Base-by-base conservation (phyloP, 139 green algal genomes). In the Haematococcus lacustris region DNA sequence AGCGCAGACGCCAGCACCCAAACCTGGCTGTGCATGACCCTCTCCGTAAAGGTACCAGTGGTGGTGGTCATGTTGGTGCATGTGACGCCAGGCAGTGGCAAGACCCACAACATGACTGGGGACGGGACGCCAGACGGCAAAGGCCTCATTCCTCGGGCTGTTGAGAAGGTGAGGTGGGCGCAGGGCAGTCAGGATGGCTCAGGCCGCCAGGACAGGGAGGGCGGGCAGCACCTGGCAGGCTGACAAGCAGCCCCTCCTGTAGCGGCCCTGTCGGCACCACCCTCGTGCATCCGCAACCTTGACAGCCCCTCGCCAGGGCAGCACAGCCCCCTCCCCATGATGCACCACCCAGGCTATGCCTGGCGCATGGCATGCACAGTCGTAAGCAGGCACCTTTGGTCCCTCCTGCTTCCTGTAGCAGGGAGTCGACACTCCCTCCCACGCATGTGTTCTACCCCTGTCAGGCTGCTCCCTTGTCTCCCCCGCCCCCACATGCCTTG, bases 91-190 rank as follows among this genome's bases (percentile, higher is more conserved):
- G 85, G 85, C 40, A 87, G 87, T 1, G 93, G 93, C 41, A 98
- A 98, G 82, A 98, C 93, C 3, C 86, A 95, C 88, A 98, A 91
- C 9, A 98, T 98, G 93, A 85, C 88, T 76, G 89, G 84, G 34
- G 68, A 66, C 38, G 30, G 41, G 3, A 64, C 59, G 60, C 4
- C 21, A 1, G 77, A 88, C n/a, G 70, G 53, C 2, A 73, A 78
- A n/a, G 92, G 92, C 71, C 90, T 97, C 82, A 95, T 96, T 43
- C 88, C 92, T 3, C 80, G 93, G 0, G 80, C 90, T 32, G 80
- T 96, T 25, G 73, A 80, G 43, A 89, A 91, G 77, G 77, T 91
- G 6, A 88, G 91, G 66, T 23, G 73, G n/a, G 23, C 57, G 4
- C 25, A 6, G 41, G 32, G 5, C 32, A 40, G n/a, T 7, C 25